Evolutionary conservation across 1,139 yeast species (phyloP).

Genomic region (Yamadazyma friedrichii): DNA sequence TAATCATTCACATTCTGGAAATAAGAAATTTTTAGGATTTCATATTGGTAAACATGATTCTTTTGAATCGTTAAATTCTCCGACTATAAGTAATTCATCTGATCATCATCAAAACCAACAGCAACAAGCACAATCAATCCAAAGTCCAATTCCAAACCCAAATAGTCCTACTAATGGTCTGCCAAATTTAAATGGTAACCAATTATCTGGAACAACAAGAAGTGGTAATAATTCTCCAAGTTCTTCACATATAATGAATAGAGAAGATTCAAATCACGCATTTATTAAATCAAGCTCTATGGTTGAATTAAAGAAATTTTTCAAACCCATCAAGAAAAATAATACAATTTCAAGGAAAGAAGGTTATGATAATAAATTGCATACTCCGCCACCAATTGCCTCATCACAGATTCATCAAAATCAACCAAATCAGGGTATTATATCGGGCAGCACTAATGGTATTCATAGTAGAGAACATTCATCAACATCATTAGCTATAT

Average conservation of each 20-base stretch:
- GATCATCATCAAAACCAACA: constrained; percentile 10
- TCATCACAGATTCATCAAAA: neutral
- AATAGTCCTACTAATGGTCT: neutral
- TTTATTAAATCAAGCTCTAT: constrained; percentile 38
- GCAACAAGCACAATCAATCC: neutral
- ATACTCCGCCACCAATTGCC: constrained; percentile 32
- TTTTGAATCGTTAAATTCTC: constrained; percentile 33
- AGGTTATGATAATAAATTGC: constrained; percentile 27
- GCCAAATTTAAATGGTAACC: constrained; percentile 2
- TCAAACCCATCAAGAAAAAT: constrained; percentile 39
- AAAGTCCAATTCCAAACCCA: constrained; percentile 11
- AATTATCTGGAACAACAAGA: neutral
- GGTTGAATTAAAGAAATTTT: constrained; percentile 42
- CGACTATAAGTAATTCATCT: constrained; percentile 29
- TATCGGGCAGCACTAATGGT: constrained; percentile 10
- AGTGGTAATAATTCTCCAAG: constrained; percentile 8
- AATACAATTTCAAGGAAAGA: constrained; percentile 19
- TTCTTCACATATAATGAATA: constrained; percentile 16
- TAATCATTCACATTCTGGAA: constrained; percentile 26
- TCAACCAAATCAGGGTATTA: constrained; percentile 1
- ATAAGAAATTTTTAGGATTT: constrained; percentile 35
- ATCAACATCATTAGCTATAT: constrained; percentile 40
- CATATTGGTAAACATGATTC: constrained; percentile 42
- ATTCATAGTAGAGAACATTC: constrained; percentile 34
- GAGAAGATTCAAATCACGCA: constrained; percentile 29